phyloP scores from a whole-genome alignment of 768 basidiomycete species.

The Hygrophoropsis aurantiaca region DNA sequence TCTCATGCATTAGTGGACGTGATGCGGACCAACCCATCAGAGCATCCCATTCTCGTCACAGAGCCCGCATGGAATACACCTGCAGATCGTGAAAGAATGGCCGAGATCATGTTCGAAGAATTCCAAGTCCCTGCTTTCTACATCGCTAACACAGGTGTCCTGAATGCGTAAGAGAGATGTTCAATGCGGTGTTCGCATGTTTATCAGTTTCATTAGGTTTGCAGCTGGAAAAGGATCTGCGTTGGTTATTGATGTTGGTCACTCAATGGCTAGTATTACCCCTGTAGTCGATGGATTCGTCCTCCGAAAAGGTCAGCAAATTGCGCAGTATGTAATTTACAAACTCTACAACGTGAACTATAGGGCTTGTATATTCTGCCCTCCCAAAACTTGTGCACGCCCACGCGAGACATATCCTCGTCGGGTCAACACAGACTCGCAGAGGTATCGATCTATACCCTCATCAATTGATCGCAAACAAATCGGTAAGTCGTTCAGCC shows the following conservation, averaged over 20 bases:
- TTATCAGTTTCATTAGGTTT: conserved; percentile 55
- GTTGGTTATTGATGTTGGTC: conserved; percentile 91
- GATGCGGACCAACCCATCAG: conserved; percentile 73
- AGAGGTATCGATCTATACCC: conserved; percentile 69
- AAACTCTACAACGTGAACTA: neutral
- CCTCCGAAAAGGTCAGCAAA: conserved; percentile 76
- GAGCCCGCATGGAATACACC: conserved; percentile 97
- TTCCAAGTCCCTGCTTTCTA: conserved; percentile 95
- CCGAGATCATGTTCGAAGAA: conserved; percentile 97
- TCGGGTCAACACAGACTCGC: conserved; percentile 47
- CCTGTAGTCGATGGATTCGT: conserved; percentile 98
- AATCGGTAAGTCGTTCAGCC: conserved; percentile 49
- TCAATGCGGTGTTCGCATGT: conserved; percentile 3
- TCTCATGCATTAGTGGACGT: conserved; percentile 74
- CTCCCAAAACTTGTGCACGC: conserved; percentile 81
- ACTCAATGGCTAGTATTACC: conserved; percentile 85
- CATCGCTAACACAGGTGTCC: conserved; percentile 90
- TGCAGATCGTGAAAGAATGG: conserved; percentile 91
- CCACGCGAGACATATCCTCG: conserved; percentile 70
- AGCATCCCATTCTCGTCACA: conserved; percentile 91
- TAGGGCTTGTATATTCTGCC: conserved; percentile 77
- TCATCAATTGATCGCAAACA: conserved; percentile 88
- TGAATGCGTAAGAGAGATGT: conserved; percentile 73
- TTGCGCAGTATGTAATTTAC: neutral
- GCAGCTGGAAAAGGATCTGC: conserved; percentile 98